phyloP scores from a whole-genome alignment of 2,329 filamentous ascomycete genomes.

The Pseudogymnoascus sp. region DNA sequence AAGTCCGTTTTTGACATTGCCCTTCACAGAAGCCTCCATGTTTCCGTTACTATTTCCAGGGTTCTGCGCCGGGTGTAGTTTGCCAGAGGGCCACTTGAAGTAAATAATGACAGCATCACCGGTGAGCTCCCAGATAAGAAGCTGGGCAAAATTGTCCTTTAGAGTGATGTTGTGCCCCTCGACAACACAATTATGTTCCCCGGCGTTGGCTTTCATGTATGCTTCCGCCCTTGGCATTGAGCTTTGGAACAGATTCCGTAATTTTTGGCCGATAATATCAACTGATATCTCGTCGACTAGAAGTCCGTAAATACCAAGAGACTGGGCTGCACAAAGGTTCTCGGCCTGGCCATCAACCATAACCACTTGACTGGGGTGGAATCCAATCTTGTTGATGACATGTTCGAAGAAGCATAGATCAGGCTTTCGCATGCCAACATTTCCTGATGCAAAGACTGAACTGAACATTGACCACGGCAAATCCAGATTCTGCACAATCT shows the following conservation, averaged over 20 bases:
- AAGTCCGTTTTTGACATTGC: slow-evolving; percentile 14
- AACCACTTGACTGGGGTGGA: slow-evolving; percentile 13
- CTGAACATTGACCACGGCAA: slow-evolving; percentile 15
- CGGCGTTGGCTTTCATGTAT: slow-evolving; percentile 15
- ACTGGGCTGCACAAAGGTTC: slow-evolving; percentile 22
- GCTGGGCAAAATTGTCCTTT: slow-evolving; percentile 30
- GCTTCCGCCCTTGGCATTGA: slow-evolving; percentile 12
- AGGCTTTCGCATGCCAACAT: slow-evolving; percentile 21
- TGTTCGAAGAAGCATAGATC: slow-evolving; percentile 21
- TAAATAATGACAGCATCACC: slow-evolving; percentile 18
- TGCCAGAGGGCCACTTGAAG: slow-evolving; percentile 17
- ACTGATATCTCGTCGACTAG: slow-evolving; percentile 1
- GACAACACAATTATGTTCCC: slow-evolving; percentile 18
- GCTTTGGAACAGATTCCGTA: slow-evolving; percentile 14
- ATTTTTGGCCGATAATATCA: background rate
- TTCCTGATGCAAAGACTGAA: slow-evolving; percentile 13
- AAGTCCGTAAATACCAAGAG: slow-evolving; percentile 14
- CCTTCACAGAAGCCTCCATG: background rate
- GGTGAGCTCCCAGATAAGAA: slow-evolving; percentile 34
- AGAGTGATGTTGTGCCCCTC: slow-evolving; percentile 25
- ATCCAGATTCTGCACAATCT: slow-evolving; percentile 10
- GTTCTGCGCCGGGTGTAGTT: background rate
- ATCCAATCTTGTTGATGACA: slow-evolving; percentile 15
- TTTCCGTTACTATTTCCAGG: background rate
- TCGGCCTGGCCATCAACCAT: slow-evolving; percentile 20